phyloP scores from a whole-genome alignment of 306 rosid species.

The Mimosa pudica region DNA sequence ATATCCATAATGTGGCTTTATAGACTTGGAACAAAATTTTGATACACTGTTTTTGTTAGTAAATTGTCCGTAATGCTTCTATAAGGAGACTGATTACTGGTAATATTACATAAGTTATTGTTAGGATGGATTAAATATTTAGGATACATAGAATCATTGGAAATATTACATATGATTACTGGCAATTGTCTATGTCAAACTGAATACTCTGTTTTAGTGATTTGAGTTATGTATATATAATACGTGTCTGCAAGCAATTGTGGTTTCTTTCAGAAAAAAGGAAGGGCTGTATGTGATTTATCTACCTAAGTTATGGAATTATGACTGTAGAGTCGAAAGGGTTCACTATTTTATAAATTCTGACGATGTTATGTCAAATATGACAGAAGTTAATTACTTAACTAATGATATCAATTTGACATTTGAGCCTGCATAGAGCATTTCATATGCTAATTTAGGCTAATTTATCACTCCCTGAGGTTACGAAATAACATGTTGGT shows the following conservation, averaged over 20 bases:
- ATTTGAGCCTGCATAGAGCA: neutral
- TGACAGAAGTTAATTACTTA: neutral
- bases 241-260: neutral
- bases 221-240: neutral
- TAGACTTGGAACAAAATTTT: neutral
- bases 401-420: neutral
- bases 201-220: neutral
- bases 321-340: neutral
- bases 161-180: neutral
- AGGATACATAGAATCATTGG: neutral
- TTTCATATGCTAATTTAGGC: neutral
- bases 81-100: no score
- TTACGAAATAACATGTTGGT: neutral
- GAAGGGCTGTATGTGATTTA: neutral
- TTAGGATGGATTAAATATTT: neutral
- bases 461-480: neutral
- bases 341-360: neutral
- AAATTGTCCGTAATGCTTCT: neutral
- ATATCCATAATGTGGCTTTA: neutral
- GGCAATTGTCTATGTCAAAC: neutral
- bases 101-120: no score
- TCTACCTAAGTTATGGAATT: neutral
- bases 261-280: constrained; percentile 4
- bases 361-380: neutral
- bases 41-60: neutral